Base-by-base conservation (phyloP, 306 rosid genomes). In the Lathyrus oleraceus region DNA sequence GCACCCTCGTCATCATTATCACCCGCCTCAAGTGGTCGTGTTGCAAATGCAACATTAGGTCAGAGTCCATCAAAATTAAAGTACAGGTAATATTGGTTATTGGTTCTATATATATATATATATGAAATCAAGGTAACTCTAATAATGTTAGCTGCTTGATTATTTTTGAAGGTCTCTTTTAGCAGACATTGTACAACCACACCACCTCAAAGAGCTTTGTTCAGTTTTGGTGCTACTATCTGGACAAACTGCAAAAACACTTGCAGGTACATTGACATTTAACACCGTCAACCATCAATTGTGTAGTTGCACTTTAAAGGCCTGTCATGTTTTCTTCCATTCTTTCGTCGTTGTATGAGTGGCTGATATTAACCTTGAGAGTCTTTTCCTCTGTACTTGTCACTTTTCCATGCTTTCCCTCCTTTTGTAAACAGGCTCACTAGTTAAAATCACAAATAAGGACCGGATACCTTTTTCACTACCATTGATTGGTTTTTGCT, bases 171-270 rank as follows among this genome's bases (percentile, higher is more conserved):
- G 99, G 84, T 95, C 99, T 83, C 91, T 89, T 52, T 81, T 95
- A 81, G 96, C 99, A 72, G 99, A 89, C 87, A 85, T 95, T 81
- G 91, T 95, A 79, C 97, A 91, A 76, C 89, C 97, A 52, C 96
- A 89, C 61, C 91, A 95, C 85, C 82, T 91, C 74, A 95, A 87
- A 82, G 99, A 91, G 85, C 92, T 95, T 67, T 95, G 97, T 81
- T 95, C 97, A 28, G 91, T 86, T 82, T 83, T 95, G 84, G 96
- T 95, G 57, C 86, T 87, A 27, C 83, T 85, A 64, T 85, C 98
- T 3, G 95, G 89, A 78, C 97, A 87, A 86, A 86, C 93, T 53
- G 95, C 95, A 48, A 91, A 85, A 80, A 82, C 92, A 78, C 63
- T 82, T 71, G 81, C 90, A 85, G 99, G 97, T 95, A 81, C 64